A percentile compares a stretch with the other conserved stretches of the same genome.
Evolutionary conservation across 352 stramenopile genomes (phyloP).

Genomic region (Globisporangium nagaii): DNA sequence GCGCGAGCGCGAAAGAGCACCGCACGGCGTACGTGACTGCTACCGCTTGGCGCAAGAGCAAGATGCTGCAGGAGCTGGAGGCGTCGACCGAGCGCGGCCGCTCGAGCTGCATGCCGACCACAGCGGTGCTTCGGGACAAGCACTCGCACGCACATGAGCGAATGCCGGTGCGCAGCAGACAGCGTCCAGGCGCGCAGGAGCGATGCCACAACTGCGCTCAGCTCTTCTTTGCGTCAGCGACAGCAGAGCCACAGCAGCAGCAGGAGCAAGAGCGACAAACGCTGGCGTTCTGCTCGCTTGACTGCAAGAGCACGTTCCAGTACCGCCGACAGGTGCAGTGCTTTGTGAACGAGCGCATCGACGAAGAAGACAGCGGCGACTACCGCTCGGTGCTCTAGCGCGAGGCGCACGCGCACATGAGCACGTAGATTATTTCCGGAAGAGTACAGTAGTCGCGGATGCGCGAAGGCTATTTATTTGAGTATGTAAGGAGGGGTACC

Average conservation of each 20-base stretch:
- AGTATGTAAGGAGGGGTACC: background rate
- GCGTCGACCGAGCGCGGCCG: slow-evolving; percentile 7
- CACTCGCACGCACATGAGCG: background rate
- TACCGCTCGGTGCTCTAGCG: too few species aligned
- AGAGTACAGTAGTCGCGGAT: background rate
- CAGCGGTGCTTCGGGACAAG: slow-evolving; percentile 7
- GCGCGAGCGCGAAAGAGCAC: background rate
- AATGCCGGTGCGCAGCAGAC: slow-evolving; percentile 1
- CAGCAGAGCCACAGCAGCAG: slow-evolving; percentile 11
- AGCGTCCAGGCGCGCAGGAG: slow-evolving; percentile 25
- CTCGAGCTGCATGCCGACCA: background rate
- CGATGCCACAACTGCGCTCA: slow-evolving; percentile 48
- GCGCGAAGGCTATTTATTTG: slow-evolving; percentile 1
- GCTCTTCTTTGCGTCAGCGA: slow-evolving; percentile 36
- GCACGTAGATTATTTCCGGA: background rate
- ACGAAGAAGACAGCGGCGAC: background rate
- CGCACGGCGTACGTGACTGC: slow-evolving; percentile 2
- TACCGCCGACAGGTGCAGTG: slow-evolving; percentile 42
- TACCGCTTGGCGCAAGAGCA: slow-evolving; percentile 31
- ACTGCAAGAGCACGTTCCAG: slow-evolving; percentile 59
- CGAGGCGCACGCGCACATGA: background rate
- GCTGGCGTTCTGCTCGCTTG: slow-evolving; percentile 44
- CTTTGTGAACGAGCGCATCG: slow-evolving; percentile 23
- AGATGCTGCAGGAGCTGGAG: slow-evolving; percentile 38
- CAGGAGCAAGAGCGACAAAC: too few species aligned